These are phyloP conservation scores for Purshia tridentata DNA, from an alignment of 306 rosid species.

Conservation along the genomic window DNA sequence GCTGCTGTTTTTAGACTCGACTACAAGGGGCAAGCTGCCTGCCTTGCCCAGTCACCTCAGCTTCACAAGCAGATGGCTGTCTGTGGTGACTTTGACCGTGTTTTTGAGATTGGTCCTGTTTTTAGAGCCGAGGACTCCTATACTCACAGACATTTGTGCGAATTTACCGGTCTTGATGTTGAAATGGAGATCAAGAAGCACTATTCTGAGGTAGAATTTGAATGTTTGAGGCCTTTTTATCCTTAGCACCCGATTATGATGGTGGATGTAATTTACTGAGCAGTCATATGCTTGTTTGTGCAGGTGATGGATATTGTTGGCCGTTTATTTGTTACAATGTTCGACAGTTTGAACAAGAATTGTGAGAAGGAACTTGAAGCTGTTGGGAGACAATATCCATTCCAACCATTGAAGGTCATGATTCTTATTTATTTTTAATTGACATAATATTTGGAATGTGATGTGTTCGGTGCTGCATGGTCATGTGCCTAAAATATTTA, in stretches of 20 bases:
- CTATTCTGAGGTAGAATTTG: slow-evolving; percentile 70
- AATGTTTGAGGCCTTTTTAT: neutral
- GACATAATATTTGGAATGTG: slow-evolving; percentile 1
- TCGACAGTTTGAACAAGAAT: slow-evolving; percentile 62
- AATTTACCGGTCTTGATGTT: slow-evolving; percentile 89
- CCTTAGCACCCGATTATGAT: slow-evolving; percentile 18
- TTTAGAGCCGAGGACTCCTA: slow-evolving; percentile 87
- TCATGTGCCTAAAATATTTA: neutral
- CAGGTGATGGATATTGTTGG: slow-evolving; percentile 89
- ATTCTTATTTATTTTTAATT: neutral
- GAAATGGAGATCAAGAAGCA: slow-evolving; percentile 86
- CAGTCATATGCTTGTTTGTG: slow-evolving; percentile 20
- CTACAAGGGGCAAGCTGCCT: slow-evolving; percentile 84
- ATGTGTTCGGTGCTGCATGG: neutral
- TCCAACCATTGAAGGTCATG: slow-evolving; percentile 83
- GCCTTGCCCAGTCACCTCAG: slow-evolving; percentile 97
- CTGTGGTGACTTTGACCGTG: slow-evolving; percentile 80
- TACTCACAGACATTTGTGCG: slow-evolving; percentile 92
- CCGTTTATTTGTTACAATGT: slow-evolving; percentile 68
- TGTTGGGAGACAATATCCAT: slow-evolving; percentile 72
- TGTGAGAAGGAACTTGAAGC: slow-evolving; percentile 79
- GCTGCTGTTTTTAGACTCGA: slow-evolving; percentile 85
- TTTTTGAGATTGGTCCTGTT: slow-evolving; percentile 87
- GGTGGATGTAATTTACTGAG: slow-evolving; percentile 18
- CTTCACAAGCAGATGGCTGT: slow-evolving; percentile 96